These are phyloP conservation scores for Triticum dicoccoides DNA, from an alignment of 176 grass and related monocot species.

Conservation along the genomic window DNA sequence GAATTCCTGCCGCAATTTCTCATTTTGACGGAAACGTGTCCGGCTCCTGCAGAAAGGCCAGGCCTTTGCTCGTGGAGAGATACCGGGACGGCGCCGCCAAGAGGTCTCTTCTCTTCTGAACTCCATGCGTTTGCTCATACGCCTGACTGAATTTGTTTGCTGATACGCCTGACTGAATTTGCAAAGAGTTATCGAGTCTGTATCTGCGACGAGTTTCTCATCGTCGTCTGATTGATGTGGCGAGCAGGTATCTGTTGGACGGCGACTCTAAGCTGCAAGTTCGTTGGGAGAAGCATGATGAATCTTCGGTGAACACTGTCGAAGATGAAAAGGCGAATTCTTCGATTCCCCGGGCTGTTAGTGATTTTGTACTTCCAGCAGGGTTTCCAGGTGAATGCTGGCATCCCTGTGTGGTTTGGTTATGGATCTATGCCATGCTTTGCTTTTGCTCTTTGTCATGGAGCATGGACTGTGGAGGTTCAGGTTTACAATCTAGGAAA, in stretches of 20 bases:
- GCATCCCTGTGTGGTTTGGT: background rate
- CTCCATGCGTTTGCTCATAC: background rate
- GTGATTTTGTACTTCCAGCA: constrained; percentile 67
- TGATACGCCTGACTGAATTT: background rate
- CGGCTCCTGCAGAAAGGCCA: constrained; percentile 42
- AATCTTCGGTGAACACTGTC: background rate
- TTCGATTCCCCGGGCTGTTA: constrained; percentile 41
- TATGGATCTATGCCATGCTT: background rate
- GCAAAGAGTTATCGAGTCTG: background rate
- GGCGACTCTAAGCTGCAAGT: constrained; percentile 42
- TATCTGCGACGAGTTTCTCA: background rate
- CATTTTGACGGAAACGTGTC: background rate
- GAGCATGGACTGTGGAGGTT: background rate
- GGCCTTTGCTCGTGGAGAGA: constrained; percentile 60
- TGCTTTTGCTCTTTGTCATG: background rate
- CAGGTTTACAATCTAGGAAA: background rate
- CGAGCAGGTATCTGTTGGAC: constrained; percentile 58
- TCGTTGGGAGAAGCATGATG: constrained; percentile 37
- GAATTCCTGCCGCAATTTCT: background rate
- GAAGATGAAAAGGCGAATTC: constrained; percentile 27
- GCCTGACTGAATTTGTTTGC: background rate
- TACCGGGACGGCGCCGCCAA: constrained; percentile 66
- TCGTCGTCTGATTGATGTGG: background rate
- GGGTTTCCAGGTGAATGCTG: constrained; percentile 77
- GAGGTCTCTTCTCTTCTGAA: constrained; percentile 43